Percentiles rank a stretch among this genome's conserved stretches.
These are phyloP conservation scores for Aspergillus nomiae DNA, from an alignment of 2,329 filamentous ascomycete species.

Conservation along the genomic window DNA sequence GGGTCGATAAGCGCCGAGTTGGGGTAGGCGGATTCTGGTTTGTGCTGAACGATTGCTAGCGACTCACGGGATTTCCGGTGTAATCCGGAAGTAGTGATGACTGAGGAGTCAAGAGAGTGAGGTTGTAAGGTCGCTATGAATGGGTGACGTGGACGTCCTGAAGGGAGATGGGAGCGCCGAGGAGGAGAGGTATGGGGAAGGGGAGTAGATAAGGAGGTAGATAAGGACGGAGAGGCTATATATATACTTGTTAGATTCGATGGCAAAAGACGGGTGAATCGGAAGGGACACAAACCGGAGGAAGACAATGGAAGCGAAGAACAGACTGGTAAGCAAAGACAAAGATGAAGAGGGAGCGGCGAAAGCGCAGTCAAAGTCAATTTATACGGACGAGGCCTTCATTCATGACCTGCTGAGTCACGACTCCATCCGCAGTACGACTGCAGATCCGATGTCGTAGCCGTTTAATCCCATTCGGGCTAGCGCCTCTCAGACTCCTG, in stretches of 20 bases:
- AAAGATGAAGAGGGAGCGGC: constrained; percentile 15
- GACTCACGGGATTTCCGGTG: background rate
- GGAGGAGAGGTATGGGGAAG: background rate
- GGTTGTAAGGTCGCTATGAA: background rate
- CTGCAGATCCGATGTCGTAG: constrained; percentile 15
- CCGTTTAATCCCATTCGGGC: constrained; percentile 4
- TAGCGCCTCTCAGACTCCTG: background rate
- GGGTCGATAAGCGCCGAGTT: constrained; percentile 13
- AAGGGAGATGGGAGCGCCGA: background rate
- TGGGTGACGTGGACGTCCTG: background rate
- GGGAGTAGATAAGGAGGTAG: constrained; percentile 10
- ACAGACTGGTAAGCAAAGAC: background rate
- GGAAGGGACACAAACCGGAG: constrained; percentile 11
- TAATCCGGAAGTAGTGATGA: background rate
- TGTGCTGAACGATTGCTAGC: background rate
- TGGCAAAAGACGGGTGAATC: background rate
- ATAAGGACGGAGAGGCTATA: constrained; percentile 6
- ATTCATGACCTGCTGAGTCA: constrained; percentile 21
- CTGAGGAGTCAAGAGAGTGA: background rate
- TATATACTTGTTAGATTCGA: constrained; percentile 10
- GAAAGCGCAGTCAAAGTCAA: constrained; percentile 25
- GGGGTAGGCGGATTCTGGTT: background rate
- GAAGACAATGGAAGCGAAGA: constrained; percentile 6
- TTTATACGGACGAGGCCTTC: constrained; percentile 22
- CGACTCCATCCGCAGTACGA: constrained; percentile 8